Percentiles rank a stretch among this genome's conserved stretches.
Evolutionary conservation across 2,329 filamentous ascomycete species (phyloP).

Genomic region (Chaetomium sp.): DNA sequence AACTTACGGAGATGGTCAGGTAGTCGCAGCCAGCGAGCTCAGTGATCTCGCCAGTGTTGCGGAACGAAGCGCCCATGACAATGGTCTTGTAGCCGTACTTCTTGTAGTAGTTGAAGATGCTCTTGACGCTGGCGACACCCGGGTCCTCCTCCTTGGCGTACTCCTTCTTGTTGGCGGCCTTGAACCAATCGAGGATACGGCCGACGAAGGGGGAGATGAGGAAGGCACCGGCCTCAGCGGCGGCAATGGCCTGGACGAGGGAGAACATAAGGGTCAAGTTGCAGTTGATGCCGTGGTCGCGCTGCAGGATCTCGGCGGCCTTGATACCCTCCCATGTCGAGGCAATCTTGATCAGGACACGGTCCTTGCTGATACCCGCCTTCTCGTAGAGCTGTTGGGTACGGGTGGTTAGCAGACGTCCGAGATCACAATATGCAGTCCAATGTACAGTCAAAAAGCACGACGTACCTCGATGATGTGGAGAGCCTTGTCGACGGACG

Average conservation of each 20-base stretch:
- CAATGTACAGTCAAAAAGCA: too few species aligned
- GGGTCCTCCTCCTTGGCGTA: conserved; percentile 88
- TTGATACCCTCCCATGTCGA: conserved; percentile 99
- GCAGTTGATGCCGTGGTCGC: conserved; percentile 92
- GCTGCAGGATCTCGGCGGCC: conserved; percentile 93
- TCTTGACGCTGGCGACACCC: conserved; percentile 87
- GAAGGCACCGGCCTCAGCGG: conserved; percentile 90
- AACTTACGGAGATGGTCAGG: conserved; percentile 86
- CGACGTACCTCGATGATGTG: conserved; percentile 82
- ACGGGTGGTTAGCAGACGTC: neutral
- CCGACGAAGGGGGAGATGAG: conserved; percentile 99
- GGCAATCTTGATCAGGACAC: conserved; percentile 96
- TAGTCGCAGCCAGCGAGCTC: conserved; percentile 98
- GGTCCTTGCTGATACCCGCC: conserved; percentile 85
- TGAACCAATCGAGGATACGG: conserved; percentile 99
- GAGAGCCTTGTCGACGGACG: conserved; percentile 89
- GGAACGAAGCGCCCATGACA: conserved; percentile 99
- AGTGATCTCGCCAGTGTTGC: conserved; percentile 92
- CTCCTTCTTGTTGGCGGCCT: conserved; percentile 90
- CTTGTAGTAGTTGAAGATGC: conserved; percentile 99
- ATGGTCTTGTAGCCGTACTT: conserved; percentile 99
- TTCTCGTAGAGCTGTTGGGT: conserved; percentile 78
- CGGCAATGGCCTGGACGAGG: conserved; percentile 84
- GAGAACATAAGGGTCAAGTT: conserved; percentile 99
- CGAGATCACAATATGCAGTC: neutral